phyloP scores from a whole-genome alignment of 2,329 filamentous ascomycete species.

The Microdochium bolleyi region DNA sequence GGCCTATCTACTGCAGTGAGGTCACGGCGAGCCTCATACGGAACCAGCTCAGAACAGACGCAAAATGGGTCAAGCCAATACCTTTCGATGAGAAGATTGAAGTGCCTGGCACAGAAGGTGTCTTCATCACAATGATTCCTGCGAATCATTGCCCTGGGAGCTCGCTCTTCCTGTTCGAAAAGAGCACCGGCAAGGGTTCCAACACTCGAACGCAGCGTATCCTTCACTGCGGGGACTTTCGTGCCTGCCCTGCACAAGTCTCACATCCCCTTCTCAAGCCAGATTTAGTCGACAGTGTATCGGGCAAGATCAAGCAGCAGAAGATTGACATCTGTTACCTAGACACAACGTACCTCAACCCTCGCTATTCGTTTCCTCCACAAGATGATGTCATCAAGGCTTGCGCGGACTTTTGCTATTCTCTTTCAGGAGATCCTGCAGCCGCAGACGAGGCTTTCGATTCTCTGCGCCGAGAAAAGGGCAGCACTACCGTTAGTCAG shows the following conservation, averaged over 20 bases:
- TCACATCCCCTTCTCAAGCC: conserved; percentile 75
- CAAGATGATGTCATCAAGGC: conserved; percentile 82
- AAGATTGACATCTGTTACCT: conserved; percentile 94
- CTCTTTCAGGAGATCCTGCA: conserved; percentile 57
- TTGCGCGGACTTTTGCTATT: conserved; percentile 82
- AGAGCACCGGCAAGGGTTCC: conserved; percentile 53
- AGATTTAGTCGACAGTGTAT: conserved; percentile 60
- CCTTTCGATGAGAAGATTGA: conserved; percentile 77
- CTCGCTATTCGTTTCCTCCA: conserved; percentile 87
- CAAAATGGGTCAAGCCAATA: conserved; percentile 75
- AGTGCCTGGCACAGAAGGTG: conserved; percentile 74
- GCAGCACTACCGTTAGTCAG: conserved; percentile 38
- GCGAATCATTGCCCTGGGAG: conserved; percentile 97
- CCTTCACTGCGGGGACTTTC: conserved; percentile 91
- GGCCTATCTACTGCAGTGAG: conserved; percentile 92
- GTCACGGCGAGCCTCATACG: conserved; percentile 86
- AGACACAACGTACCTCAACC: conserved; percentile 94
- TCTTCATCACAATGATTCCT: conserved; percentile 85
- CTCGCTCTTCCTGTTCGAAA: conserved; percentile 89
- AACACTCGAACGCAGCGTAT: conserved; percentile 65
- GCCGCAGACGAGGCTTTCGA: conserved; percentile 39
- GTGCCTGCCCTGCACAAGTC: conserved; percentile 80
- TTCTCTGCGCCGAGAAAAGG: conserved; percentile 29
- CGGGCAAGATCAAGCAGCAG: conserved; percentile 68
- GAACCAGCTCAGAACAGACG: conserved; percentile 76